These are phyloP conservation scores for rapeseed (Brassica napus) DNA, from an alignment of 345 rosid species.

Conservation along the genomic window Da-Ae NC_063452.1:64413001-64413500, in stretches of 20 bases:
- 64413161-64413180: conserved; percentile 57
- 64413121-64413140: background rate
- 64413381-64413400: background rate
- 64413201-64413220: conserved; percentile 61
- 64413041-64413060: background rate
- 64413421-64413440: background rate
- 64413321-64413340: background rate
- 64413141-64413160: conserved; percentile 58
- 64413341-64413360: background rate
- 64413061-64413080: conserved; percentile 11
- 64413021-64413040: conserved; percentile 2
- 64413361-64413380: background rate
- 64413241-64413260: conserved; percentile 49
- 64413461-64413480: background rate
- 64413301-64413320: background rate
- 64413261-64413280: conserved; percentile 39
- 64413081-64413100: background rate
- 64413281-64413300: conserved; percentile 36
- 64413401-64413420: background rate
- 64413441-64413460: background rate
- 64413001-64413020: background rate
- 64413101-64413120: background rate
- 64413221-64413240: conserved; percentile 55
- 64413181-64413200: conserved; percentile 67
- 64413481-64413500: conserved; percentile 1